Base-by-base conservation (phyloP, 75 land plant genomes). In the Gnetum montanum region DNA sequence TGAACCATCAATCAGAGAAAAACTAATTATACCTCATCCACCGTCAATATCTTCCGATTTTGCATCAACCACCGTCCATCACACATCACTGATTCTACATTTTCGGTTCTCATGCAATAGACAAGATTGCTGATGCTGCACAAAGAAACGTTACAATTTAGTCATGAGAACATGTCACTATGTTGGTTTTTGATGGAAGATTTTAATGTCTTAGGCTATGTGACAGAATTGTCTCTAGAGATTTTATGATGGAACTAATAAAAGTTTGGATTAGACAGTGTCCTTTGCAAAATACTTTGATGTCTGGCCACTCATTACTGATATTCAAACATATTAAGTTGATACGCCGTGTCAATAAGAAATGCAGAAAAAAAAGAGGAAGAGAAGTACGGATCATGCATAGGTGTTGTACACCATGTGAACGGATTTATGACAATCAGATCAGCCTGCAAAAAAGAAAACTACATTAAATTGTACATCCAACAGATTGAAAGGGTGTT, bases 41-140 rank as follows among this genome's bases (percentile, higher is more conserved):
- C 74, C 45, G 68, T 84, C 43, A 88, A 33, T 59, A 92, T 84
- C 66, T 78, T 78, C 37, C 50, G 69, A 63, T 76, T 70, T 34
- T 70, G 77, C 97, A 92, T 88, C 47, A 92, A 76, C 93, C 94
- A 92, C 31, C 43, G 80, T 35, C 97, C 97, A 63, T 92, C 72
- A 73, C 97, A 92, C 78, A 92, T 84, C 41, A 92, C 89, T 34
- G 97, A 87, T 13, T 72, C 75, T 31, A 92, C 72, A 67, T 92
- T 88, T 55, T 92, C 97, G 27, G 85, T 78, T 35, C 97, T 69
- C 93, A 92, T 92, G 61, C 76, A 76, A 57, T 92, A 84, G 0
- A 92, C 97, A n/a, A 92, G 69, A 63, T 78, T 84, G 22, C 94
- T 73, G 59, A 92, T 84, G 49, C 96, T 90, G 91, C 74, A 72